These are phyloP conservation scores for Aegilops bicornis DNA, from an alignment of 176 grass and related monocot species.

Conservation along the genomic window DNA sequence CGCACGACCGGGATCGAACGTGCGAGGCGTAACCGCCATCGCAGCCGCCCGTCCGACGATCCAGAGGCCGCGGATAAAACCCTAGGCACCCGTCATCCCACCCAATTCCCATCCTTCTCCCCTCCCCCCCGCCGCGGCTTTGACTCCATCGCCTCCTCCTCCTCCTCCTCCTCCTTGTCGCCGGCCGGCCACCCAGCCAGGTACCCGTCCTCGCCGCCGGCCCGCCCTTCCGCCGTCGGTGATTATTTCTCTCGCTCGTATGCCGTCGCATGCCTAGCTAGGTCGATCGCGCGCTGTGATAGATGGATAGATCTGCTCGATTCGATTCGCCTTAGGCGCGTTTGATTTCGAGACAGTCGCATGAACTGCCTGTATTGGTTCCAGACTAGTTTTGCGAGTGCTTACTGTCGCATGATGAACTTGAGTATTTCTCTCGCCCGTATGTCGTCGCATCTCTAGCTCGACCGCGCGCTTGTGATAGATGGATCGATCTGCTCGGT, in stretches of 20 bases:
- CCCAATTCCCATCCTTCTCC: background rate
- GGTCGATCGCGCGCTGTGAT: background rate
- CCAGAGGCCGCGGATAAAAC: background rate
- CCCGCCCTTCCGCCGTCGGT: too few relatives aligned
- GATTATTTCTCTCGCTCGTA: background rate
- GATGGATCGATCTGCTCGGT: background rate
- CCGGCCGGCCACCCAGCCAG: too few relatives aligned
- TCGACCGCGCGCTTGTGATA: background rate
- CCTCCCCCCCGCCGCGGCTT: background rate
- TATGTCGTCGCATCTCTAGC: background rate
- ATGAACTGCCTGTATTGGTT: background rate
- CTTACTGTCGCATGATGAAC: too few relatives aligned
- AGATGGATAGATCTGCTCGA: background rate
- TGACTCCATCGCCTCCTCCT: background rate
- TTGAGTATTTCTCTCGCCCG: too few relatives aligned
- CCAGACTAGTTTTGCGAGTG: too few relatives aligned
- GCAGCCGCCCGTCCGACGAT: background rate
- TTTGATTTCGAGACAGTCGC: background rate
- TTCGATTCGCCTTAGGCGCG: background rate
- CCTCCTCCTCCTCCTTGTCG: too few relatives aligned
- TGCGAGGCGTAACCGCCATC: background rate
- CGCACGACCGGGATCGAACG: background rate
- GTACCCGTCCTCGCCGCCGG: too few relatives aligned
- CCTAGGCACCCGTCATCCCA: background rate
- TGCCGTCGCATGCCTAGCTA: background rate